Evolutionary conservation across 2,329 filamentous ascomycete genomes (phyloP), one percentile per base, ranked within the genome.

Genomic region (Parafenestella ontariensis): DNA sequence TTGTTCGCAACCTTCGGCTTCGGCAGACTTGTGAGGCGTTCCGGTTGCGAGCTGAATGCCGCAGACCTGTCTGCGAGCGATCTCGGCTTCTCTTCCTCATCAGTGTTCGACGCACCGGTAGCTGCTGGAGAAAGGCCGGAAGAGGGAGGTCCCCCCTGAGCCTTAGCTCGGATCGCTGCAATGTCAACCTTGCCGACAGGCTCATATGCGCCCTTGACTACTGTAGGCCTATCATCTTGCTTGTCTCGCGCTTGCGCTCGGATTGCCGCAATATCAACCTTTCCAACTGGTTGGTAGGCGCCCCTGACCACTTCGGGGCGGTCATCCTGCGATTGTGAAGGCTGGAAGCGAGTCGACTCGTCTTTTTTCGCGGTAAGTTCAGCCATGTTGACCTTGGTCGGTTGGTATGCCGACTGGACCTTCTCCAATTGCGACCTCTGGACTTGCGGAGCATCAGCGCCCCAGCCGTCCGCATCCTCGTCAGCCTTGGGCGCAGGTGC

Each of bases 131-230:
- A 79, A 13, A 79, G 47, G 33, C 70, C 66, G 20, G 70, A 68
- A 6, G 67, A 60, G 17, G 65, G 50, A 15, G 69, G 75, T 45
- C 70, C 75, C 41, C 63, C 70, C 76, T 95, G 90, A 5, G 92
- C 89, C 76, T 87, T 89, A 20, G 94, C 89, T 61, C 91, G 87
- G 70, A 99, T 97, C 20, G 94, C 93, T 39, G 91, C 91, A 76
- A 99, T 98, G 66, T 99, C 95, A 9, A 99, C 94, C 78, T 97
- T 98, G 42, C 95, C 95, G 18, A 98, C 83, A 1, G 95, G 95
- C 76, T 98, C 90, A 71, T 99, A 99, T 21, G 93, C 86, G 37
- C 95, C 95, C 78, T 96, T 98, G 18, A 98, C 91, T 5, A 87
- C 85, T 1, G 89, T 85, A 3, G 95, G 95, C 50, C 92, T 84